phyloP scores from a whole-genome alignment of 345 rosid genomes.

The Sisymbrium altissimum region DNA sequence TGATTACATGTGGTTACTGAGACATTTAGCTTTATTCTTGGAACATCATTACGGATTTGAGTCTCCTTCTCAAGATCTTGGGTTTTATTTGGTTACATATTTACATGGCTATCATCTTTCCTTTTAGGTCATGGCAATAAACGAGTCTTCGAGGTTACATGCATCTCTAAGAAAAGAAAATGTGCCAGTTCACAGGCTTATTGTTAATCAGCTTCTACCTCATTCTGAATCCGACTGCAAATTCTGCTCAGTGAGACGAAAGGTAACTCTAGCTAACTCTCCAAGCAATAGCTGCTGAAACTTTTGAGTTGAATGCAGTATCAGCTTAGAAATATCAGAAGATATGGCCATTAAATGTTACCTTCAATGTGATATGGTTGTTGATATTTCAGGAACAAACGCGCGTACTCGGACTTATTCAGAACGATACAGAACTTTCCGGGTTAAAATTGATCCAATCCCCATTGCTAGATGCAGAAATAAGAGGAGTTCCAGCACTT shows the following conservation, averaged over 20 bases:
- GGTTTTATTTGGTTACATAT: not conserved
- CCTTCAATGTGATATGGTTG: conserved; percentile 12
- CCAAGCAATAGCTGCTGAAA: conserved; percentile 11
- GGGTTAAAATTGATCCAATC: conserved; percentile 49
- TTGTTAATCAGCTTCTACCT: conserved; percentile 70
- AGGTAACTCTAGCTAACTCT: conserved; percentile 40
- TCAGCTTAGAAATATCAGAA: conserved; percentile 3
- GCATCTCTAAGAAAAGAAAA: conserved; percentile 64
- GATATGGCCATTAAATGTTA: not conserved
- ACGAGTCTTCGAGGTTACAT: conserved; percentile 70
- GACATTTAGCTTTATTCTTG: no score
- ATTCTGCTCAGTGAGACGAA: conserved; percentile 60
- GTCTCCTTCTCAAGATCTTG: not conserved
- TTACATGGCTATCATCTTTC: conserved; percentile 9
- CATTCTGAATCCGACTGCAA: conserved; percentile 59
- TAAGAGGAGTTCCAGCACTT: conserved; percentile 78
- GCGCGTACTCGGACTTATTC: conserved; percentile 51
- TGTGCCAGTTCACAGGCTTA: conserved; percentile 61
- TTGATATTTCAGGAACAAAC: conserved; percentile 56
- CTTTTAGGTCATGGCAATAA: conserved; percentile 64
- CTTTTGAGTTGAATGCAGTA: not conserved
- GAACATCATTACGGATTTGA: not conserved
- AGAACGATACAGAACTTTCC: conserved; percentile 50
- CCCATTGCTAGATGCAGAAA: conserved; percentile 65
- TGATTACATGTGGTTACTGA: not conserved